Conservation (phyloP, 2,329 filamentous ascomycete species). For the Pseudogymnoascus sp. region DNA sequence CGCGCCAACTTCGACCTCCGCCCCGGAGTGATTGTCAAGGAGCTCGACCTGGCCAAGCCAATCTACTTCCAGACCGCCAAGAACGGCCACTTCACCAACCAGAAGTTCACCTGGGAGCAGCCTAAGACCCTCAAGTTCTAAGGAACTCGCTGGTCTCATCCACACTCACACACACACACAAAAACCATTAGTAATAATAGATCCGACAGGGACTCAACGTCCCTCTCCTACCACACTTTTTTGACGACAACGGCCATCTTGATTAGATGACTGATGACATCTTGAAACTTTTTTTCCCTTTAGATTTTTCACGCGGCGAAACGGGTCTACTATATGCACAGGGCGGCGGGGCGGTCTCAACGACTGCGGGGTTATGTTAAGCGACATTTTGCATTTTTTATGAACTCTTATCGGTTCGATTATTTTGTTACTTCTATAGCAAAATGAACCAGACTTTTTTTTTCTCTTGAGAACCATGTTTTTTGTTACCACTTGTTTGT, state of each 20-base stretch:
- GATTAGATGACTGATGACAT: conserved; percentile 1
- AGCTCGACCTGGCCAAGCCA: conserved; percentile 88
- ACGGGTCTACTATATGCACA: conserved; percentile 23
- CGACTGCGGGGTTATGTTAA: conserved; percentile 22
- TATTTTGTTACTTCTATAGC: background rate
- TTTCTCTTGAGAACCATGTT: background rate
- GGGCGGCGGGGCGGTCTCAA: conserved; percentile 28
- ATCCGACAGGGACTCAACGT: conserved; percentile 27
- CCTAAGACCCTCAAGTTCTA: conserved; percentile 92
- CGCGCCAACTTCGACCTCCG: conserved; percentile 94
- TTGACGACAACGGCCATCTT: conserved; percentile 3
- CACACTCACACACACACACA: conserved; percentile 13
- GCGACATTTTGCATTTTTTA: conserved; percentile 13
- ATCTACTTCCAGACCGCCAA: conserved; percentile 99
- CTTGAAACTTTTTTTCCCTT: conserved; percentile 13
- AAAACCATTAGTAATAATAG: conserved; percentile 15
- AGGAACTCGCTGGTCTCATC: conserved; percentile 27
- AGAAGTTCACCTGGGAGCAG: conserved; percentile 96
- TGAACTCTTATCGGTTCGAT: too few species aligned
- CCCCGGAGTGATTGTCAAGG: conserved; percentile 96
- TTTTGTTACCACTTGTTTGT: background rate
- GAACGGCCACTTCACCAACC: conserved; percentile 99
- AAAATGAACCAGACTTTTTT: background rate
- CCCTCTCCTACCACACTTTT: conserved; percentile 15
- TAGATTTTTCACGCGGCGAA: conserved; percentile 26